phyloP scores from a whole-genome alignment of 2,329 filamentous ascomycete genomes.

The Diaporthe citrichinensis region DNA sequence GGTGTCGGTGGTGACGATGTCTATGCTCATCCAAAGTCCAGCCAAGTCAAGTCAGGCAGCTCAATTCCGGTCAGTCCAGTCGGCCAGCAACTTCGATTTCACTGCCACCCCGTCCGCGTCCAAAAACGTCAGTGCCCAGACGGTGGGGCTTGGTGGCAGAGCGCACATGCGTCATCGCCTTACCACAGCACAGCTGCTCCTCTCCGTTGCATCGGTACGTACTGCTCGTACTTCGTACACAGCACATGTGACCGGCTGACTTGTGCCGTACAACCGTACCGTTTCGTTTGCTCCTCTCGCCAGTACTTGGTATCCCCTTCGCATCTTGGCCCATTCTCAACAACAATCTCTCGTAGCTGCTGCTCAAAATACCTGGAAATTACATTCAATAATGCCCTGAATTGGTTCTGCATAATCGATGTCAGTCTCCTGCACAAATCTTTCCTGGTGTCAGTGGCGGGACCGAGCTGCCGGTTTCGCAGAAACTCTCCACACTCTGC shows the following conservation, averaged over 20 bases:
- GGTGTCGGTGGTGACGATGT: neutral
- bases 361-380: neutral
- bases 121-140: conserved; percentile 32
- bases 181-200: neutral
- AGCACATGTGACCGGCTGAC: conserved; percentile 24
- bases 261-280: conserved; percentile 21
- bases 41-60: conserved; percentile 20
- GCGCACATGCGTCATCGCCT: conserved; percentile 23
- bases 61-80: conserved; percentile 1
- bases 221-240: neutral
- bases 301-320: neutral
- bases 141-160: conserved; percentile 12
- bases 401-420: neutral
- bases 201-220: conserved; percentile 11
- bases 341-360: neutral
- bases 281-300: neutral
- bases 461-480: conserved; percentile 1
- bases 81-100: conserved; percentile 31
- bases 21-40: conserved; percentile 2
- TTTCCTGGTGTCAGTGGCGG: neutral
- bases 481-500: neutral
- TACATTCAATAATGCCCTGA: neutral
- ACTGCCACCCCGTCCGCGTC: conserved; percentile 18
- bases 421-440: neutral
- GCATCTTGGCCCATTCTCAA: neutral